Percentiles rank a stretch among this genome's conserved stretches.
These are phyloP conservation scores for Neurospora pannonica DNA, from an alignment of 495 filamentous ascomycete genomes.

Conservation along the genomic window DNA sequence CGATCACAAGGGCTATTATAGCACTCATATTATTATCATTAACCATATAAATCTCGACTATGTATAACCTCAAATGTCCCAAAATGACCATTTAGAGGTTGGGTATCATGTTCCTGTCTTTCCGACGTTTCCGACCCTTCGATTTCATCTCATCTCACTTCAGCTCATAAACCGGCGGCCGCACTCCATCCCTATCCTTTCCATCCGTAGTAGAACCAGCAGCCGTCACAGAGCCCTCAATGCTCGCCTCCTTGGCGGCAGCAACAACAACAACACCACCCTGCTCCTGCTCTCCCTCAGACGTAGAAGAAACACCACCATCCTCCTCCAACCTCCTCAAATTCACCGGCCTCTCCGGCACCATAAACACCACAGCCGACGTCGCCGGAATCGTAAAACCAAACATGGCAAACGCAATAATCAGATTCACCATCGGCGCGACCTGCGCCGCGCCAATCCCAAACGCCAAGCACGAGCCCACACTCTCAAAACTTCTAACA, in stretches of 20 bases:
- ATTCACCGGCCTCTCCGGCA: slow-evolving; percentile 25
- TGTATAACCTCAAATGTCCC: not conserved
- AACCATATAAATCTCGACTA: not conserved
- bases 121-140: not conserved
- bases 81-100: not conserved
- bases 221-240: not conserved
- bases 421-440: slow-evolving; percentile 33
- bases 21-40: not conserved
- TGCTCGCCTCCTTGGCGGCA: slow-evolving; percentile 2
- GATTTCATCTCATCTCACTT: not conserved
- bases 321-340: slow-evolving; percentile 7
- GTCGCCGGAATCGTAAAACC: slow-evolving; percentile 31
- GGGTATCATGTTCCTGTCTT: not conserved
- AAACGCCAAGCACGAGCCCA: slow-evolving; percentile 41
- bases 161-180: not conserved
- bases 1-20: not conserved
- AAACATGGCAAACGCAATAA: slow-evolving; percentile 35
- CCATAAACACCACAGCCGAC: slow-evolving; percentile 23
- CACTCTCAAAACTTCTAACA: slow-evolving; percentile 38
- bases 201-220: not conserved
- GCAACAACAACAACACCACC: not conserved
- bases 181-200: not conserved
- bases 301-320: not conserved
- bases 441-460: slow-evolving; percentile 36
- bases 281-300: slow-evolving; percentile 3